These are phyloP conservation scores for Gryganskiella cystojenkinii DNA, from an alignment of 192 early-diverging fungal genomes.

Conservation along the genomic window DNA sequence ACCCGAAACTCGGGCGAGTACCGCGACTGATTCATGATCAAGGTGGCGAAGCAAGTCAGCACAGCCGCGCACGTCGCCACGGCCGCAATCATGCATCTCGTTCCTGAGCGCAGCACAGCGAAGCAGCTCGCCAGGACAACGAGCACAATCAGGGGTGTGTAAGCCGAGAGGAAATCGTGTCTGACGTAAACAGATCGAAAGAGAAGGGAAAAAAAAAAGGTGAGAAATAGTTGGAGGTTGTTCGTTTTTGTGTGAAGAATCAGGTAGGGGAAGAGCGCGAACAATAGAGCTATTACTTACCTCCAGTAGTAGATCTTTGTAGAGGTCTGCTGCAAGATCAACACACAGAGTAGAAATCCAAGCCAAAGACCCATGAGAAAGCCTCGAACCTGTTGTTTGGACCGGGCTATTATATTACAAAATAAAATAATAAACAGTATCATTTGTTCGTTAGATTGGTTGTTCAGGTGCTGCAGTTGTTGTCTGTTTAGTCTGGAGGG, in stretches of 20 bases:
- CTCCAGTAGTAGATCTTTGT: constrained; percentile 23
- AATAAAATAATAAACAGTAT: neutral
- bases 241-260: neutral
- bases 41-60: constrained; percentile 41
- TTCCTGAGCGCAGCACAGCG: constrained; percentile 36
- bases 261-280: neutral
- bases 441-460: neutral
- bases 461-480: neutral
- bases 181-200: neutral
- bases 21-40: constrained; percentile 26
- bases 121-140: constrained; percentile 15
- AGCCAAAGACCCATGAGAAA: constrained; percentile 47
- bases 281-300: constrained; percentile 1
- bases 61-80: constrained; percentile 40
- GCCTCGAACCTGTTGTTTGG: constrained; percentile 45
- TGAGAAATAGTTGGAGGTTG: constrained; percentile 1
- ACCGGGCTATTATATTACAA: constrained; percentile 23
- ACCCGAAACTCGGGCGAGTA: constrained; percentile 26
- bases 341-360: constrained; percentile 24
- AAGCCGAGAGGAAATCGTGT: constrained; percentile 12
- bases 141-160: constrained; percentile 22
- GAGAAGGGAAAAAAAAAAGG: neutral
- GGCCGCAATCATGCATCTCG: constrained; percentile 38
- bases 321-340: constrained; percentile 39
- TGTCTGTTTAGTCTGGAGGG: no score